A percentile compares a stretch with the other conserved stretches of the same genome.
Conservation (phyloP, 371 early-diverging fungal species). For the Gilbertella persicaria region DNA sequence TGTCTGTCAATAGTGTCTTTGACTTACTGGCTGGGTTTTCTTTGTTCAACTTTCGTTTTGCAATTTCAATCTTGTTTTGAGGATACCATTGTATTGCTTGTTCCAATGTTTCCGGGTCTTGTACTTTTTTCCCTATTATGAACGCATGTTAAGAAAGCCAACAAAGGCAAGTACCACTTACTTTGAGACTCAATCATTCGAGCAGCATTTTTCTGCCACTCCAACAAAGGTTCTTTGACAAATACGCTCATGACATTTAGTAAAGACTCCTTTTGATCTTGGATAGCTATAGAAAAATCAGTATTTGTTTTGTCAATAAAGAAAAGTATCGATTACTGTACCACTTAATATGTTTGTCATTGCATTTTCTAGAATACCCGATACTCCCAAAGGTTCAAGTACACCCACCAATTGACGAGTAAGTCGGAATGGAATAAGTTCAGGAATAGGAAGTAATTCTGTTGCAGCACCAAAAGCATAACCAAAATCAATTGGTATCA, state of each 20-base stretch:
- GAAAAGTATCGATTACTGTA: conserved; percentile 14
- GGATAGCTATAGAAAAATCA: conserved; percentile 44
- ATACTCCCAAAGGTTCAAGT: conserved; percentile 60
- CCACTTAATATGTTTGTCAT: conserved; percentile 62
- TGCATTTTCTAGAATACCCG: conserved; percentile 49
- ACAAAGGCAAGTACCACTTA: conserved; percentile 22
- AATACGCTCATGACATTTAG: conserved; percentile 72
- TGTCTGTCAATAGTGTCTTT: conserved; percentile 1
- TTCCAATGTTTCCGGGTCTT: not conserved
- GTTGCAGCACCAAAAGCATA: conserved; percentile 79
- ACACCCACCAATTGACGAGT: conserved; percentile 59
- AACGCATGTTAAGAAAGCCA: no score
- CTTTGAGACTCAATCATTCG: conserved; percentile 59
- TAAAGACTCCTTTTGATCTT: conserved; percentile 47
- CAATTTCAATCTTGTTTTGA: conserved; percentile 72
- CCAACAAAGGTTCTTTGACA: conserved; percentile 68
- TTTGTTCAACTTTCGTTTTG: conserved; percentile 65
- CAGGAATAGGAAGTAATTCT: conserved; percentile 68
- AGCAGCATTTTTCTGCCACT: conserved; percentile 64
- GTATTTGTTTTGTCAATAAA: conserved; percentile 3
- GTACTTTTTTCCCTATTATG: not conserved
- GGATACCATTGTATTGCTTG: conserved; percentile 67
- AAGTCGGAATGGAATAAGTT: conserved; percentile 70
- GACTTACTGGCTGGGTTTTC: conserved; percentile 63
- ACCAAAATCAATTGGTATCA: conserved; percentile 75